Conservation (phyloP, 106 monocot genomes). For the Platanthera zijinensis region DNA sequence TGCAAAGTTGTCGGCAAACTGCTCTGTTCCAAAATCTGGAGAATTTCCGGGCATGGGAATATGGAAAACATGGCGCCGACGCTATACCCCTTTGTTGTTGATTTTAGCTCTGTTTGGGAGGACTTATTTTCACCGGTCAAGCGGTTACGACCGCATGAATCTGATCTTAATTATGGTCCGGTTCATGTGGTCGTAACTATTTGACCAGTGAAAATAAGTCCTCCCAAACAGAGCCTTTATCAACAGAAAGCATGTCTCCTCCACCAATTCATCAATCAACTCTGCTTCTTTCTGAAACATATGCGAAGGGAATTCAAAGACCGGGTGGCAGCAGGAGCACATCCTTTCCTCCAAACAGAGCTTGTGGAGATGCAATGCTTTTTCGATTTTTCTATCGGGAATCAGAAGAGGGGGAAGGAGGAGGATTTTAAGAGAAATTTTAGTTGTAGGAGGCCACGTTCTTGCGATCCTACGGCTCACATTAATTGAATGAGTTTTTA, state of each 20-base stretch:
- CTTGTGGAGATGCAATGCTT: conserved; percentile 16
- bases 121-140: too few species aligned
- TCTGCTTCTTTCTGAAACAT: conserved; percentile 29
- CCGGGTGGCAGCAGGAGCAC: neutral
- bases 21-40: conserved; percentile 13
- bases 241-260: neutral
- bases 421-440: too few species aligned
- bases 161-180: too few species aligned
- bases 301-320: conserved; percentile 14
- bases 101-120: too few species aligned
- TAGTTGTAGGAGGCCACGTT: too few species aligned
- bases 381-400: conserved; percentile 15
- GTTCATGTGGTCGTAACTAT: too few species aligned
- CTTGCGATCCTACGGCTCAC: too few species aligned
- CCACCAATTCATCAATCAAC: conserved; percentile 17
- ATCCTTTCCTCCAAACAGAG: neutral
- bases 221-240: conserved; percentile 8
- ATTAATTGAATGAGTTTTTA: too few species aligned
- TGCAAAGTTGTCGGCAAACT: conserved; percentile 22
- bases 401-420: too few species aligned
- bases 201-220: too few species aligned
- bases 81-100: conserved; percentile 28
- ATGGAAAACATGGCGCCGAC: conserved; percentile 12
- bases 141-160: too few species aligned
- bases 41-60: neutral